phyloP scores from a whole-genome alignment of 306 rosid genomes.

The Cucurbita pepo region DNA sequence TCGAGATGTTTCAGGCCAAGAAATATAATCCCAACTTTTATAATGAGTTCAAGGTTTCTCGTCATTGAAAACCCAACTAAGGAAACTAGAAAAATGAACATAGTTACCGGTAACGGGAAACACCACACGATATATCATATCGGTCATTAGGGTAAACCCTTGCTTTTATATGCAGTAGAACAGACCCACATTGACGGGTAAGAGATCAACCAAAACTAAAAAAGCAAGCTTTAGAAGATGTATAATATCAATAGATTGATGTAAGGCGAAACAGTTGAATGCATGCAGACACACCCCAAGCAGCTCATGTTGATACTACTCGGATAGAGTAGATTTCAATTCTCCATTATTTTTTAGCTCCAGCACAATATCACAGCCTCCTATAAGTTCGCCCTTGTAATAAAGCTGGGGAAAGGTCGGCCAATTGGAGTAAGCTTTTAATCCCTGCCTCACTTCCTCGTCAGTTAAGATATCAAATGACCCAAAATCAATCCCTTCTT shows the following conservation, averaged over 20 bases:
- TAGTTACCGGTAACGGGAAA: not conserved
- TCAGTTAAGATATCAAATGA: slow-evolving; percentile 64
- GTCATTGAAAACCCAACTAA: not conserved
- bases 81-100: not conserved
- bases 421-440: slow-evolving; percentile 79
- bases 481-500: slow-evolving; percentile 57
- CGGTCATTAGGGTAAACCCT: not conserved
- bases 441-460: slow-evolving; percentile 82
- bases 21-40: not conserved
- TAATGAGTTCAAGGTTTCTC: not conserved
- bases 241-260: slow-evolving; percentile 14
- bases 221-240: slow-evolving; percentile 14
- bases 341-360: slow-evolving; percentile 67
- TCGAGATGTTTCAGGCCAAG: not conserved
- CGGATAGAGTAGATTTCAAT: slow-evolving; percentile 57
- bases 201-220: not conserved
- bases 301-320: slow-evolving; percentile 16
- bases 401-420: slow-evolving; percentile 94
- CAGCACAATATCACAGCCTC: slow-evolving; percentile 72
- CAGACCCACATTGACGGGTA: not conserved
- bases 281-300: not conserved
- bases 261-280: slow-evolving; percentile 21
- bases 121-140: not conserved
- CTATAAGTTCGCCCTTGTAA: slow-evolving; percentile 73
- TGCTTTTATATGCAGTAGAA: not conserved